These are phyloP conservation scores for Aspergillus leporis DNA, from an alignment of 495 filamentous ascomycete genomes.

Conservation along the genomic window DNA sequence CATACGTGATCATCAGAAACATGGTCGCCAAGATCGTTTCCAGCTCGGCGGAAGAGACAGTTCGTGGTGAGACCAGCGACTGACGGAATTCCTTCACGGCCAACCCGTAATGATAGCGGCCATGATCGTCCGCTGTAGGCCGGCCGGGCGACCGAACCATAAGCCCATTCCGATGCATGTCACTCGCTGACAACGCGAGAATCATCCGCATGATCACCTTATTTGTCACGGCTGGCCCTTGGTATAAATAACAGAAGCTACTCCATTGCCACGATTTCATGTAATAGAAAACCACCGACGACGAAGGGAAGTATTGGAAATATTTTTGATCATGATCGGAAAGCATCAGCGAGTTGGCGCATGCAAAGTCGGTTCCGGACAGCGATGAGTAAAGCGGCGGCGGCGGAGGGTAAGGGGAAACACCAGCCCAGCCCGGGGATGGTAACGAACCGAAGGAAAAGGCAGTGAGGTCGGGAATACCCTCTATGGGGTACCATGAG, in stretches of 20 bases:
- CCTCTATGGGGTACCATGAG: not conserved
- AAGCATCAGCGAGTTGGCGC: constrained; percentile 40
- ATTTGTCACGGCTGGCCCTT: constrained; percentile 37
- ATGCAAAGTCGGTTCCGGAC: constrained; percentile 26
- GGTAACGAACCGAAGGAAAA: constrained; percentile 12
- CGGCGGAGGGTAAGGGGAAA: constrained; percentile 8
- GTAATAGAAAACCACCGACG: constrained; percentile 43
- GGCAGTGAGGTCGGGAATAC: constrained; percentile 10
- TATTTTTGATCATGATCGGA: constrained; percentile 40
- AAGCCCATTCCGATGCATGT: constrained; percentile 43
- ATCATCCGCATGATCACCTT: constrained; percentile 50
- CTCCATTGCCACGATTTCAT: constrained; percentile 48
- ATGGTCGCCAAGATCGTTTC: constrained; percentile 45
- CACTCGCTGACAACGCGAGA: constrained; percentile 39
- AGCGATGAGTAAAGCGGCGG: constrained; percentile 32
- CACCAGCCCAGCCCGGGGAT: constrained; percentile 3
- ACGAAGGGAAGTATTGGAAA: constrained; percentile 46
- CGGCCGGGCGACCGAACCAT: constrained; percentile 30
- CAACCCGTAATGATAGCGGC: constrained; percentile 42
- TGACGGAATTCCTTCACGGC: constrained; percentile 47
- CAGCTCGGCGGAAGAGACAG: constrained; percentile 30
- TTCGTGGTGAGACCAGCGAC: constrained; percentile 35
- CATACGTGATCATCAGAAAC: constrained; percentile 45
- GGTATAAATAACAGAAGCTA: constrained; percentile 42
- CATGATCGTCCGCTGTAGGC: constrained; percentile 39